A percentile compares a stretch with the other conserved stretches of the same genome.
These are phyloP conservation scores for Pilaira anomala DNA, from an alignment of 192 early-diverging fungal species.

Conservation along the genomic window DNA sequence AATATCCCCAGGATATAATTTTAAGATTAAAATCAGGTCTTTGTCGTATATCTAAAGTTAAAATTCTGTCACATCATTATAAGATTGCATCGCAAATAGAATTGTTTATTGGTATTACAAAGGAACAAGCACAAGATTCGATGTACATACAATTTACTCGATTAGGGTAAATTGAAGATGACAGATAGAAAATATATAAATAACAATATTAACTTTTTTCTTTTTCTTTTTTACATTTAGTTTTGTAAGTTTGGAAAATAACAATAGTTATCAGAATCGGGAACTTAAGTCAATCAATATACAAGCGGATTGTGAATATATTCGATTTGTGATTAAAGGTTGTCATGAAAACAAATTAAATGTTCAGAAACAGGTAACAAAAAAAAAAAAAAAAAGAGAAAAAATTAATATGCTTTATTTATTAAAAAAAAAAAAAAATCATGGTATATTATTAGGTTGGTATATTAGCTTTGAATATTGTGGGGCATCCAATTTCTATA, in stretches of 20 bases:
- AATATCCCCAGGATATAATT: constrained; percentile 68
- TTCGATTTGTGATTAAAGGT: constrained; percentile 64
- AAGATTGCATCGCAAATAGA: constrained; percentile 73
- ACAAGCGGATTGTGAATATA: constrained; percentile 61
- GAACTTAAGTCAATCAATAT: constrained; percentile 78
- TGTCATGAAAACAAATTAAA: constrained; percentile 72
- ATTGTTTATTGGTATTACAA: constrained; percentile 55
- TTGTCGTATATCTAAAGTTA: constrained; percentile 60
- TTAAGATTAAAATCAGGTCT: constrained; percentile 51
- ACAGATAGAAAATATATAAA: too few relatives aligned
- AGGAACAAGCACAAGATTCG: constrained; percentile 12
- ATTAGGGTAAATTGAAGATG: too few relatives aligned
- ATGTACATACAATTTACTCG: constrained; percentile 39
- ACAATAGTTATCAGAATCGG: constrained; percentile 56
- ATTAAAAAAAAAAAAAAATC: background rate
- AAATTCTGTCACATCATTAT: constrained; percentile 75
- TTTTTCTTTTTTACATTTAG: constrained; percentile 31
- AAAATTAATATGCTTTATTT: too few relatives aligned
- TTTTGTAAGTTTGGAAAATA: constrained; percentile 66
- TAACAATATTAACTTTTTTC: background rate
- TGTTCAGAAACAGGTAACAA: constrained; percentile 68
- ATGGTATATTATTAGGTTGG: constrained; percentile 14
- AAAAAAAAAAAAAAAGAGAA: too few relatives aligned
- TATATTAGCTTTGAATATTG: constrained; percentile 16
- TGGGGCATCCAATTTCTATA: background rate